Evolutionary conservation across 495 filamentous ascomycete genomes (phyloP).

Genomic region (Aspergillus panamensis): DNA sequence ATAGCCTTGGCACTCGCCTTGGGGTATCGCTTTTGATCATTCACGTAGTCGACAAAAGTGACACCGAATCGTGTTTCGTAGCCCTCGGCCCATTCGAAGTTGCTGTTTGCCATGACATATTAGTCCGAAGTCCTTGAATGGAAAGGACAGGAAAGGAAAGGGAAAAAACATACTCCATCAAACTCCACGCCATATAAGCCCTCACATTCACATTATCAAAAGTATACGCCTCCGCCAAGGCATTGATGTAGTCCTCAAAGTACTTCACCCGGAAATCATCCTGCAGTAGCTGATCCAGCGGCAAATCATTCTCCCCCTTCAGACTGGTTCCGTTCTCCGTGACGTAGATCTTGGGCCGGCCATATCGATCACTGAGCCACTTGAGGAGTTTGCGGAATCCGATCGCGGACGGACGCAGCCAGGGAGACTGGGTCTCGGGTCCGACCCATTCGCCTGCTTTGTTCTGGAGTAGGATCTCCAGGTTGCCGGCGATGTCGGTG

Average conservation of each 20-base stretch:
- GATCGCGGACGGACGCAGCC: conserved; percentile 65
- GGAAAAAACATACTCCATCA: conserved; percentile 57
- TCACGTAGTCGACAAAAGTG: conserved; percentile 71
- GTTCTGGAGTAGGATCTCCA: conserved; percentile 63
- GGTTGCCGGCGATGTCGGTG: conserved; percentile 67
- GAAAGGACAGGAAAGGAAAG: not conserved
- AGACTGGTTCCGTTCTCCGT: conserved; percentile 79
- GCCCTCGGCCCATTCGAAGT: conserved; percentile 68
- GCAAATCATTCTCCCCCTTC: conserved; percentile 73
- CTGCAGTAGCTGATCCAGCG: conserved; percentile 62
- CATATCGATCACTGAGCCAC: conserved; percentile 76
- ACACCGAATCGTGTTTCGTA: conserved; percentile 81
- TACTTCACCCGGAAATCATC: conserved; percentile 75
- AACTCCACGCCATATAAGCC: conserved; percentile 76
- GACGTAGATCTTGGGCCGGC: conserved; percentile 70
- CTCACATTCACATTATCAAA: conserved; percentile 68
- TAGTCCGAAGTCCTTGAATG: conserved; percentile 2
- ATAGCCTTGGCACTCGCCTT: conserved; percentile 74
- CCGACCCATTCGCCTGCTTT: conserved; percentile 68
- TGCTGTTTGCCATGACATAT: conserved; percentile 30
- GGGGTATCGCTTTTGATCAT: conserved; percentile 69
- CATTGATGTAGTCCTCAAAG: conserved; percentile 68
- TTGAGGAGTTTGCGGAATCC: conserved; percentile 74
- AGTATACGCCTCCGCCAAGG: conserved; percentile 62
- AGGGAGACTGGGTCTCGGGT: conserved; percentile 70